Percentiles rank a stretch among this genome's conserved stretches.
These are phyloP conservation scores for Hyphopichia khmerensis DNA, from an alignment of 1,139 yeast genomes.

Conservation along the genomic window DNA sequence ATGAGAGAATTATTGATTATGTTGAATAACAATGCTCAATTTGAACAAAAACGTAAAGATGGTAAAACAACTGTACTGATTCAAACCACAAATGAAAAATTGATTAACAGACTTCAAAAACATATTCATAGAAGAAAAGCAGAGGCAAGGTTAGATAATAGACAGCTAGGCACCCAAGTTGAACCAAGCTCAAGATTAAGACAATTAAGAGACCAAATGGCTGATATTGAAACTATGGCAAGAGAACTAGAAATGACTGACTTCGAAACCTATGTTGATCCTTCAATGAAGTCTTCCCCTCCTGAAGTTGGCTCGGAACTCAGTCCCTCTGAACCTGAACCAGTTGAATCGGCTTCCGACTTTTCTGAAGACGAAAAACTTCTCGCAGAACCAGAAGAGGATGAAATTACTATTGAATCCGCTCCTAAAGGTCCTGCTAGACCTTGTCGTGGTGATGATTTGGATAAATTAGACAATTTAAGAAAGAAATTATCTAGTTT, in stretches of 20 bases:
- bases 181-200: slow-evolving; percentile 81
- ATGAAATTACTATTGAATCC: slow-evolving; percentile 14
- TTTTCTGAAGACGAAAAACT: slow-evolving; percentile 12
- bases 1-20: slow-evolving; percentile 80
- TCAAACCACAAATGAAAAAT: slow-evolving; percentile 41
- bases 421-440: slow-evolving; percentile 29
- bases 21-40: slow-evolving; percentile 44
- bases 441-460: slow-evolving; percentile 40
- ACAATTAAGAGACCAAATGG: slow-evolving; percentile 81
- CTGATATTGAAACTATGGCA: slow-evolving; percentile 79
- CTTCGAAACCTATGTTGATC: slow-evolving; percentile 48
- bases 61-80: slow-evolving; percentile 40
- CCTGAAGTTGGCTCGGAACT: slow-evolving; percentile 6
- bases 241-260: slow-evolving; percentile 85
- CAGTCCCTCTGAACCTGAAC: slow-evolving; percentile 16
- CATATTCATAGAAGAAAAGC: slow-evolving; percentile 64
- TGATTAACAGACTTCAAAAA: slow-evolving; percentile 51
- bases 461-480: slow-evolving; percentile 49
- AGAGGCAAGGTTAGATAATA: slow-evolving; percentile 57
- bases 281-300: slow-evolving; percentile 8
- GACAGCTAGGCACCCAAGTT: slow-evolving; percentile 55
- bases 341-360: slow-evolving; percentile 10
- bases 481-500: slow-evolving; percentile 58
- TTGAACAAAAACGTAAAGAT: slow-evolving; percentile 29
- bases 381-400: slow-evolving; percentile 16